Evolutionary conservation across 1,139 yeast species (phyloP).

Genomic region (Kluyveromyces sp.): DNA sequence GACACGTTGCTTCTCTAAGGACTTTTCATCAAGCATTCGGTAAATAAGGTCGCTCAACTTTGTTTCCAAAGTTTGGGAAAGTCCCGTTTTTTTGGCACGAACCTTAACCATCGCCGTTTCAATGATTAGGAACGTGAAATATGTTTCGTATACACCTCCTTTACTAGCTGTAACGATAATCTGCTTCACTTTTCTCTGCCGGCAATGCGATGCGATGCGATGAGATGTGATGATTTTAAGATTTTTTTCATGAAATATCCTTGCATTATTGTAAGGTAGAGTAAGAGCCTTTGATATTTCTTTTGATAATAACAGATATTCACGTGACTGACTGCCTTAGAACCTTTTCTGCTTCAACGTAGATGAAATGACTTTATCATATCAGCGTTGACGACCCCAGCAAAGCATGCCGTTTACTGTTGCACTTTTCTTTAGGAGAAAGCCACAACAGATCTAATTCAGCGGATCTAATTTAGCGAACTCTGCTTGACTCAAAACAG

Average conservation of each 20-base stretch:
- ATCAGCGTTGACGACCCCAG: no score
- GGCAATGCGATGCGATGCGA: background rate
- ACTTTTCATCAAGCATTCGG: slow-evolving; percentile 45
- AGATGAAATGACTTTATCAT: no score
- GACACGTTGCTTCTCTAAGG: slow-evolving; percentile 38
- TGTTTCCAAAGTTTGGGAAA: slow-evolving; percentile 38
- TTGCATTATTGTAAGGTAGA: background rate
- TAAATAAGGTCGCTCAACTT: slow-evolving; percentile 46
- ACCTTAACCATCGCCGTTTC: slow-evolving; percentile 21
- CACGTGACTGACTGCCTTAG: background rate
- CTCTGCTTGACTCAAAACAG: no score
- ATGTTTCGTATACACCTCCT: background rate
- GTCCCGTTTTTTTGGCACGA: slow-evolving; percentile 20
- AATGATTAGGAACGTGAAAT: background rate
- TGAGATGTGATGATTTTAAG: background rate
- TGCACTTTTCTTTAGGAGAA: no score
- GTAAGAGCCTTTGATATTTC: background rate
- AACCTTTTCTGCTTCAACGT: no score
- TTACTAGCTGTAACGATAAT: background rate
- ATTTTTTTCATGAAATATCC: background rate
- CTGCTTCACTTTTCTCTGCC: background rate
- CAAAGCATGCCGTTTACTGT: no score
- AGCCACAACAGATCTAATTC: no score
- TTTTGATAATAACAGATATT: background rate
- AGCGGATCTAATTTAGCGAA: no score